A percentile compares a stretch with the other conserved stretches of the same genome.
These are phyloP conservation scores for Phytophthora hybrid DNA, from an alignment of 352 stramenopile species.

Conservation along the genomic window DNA sequence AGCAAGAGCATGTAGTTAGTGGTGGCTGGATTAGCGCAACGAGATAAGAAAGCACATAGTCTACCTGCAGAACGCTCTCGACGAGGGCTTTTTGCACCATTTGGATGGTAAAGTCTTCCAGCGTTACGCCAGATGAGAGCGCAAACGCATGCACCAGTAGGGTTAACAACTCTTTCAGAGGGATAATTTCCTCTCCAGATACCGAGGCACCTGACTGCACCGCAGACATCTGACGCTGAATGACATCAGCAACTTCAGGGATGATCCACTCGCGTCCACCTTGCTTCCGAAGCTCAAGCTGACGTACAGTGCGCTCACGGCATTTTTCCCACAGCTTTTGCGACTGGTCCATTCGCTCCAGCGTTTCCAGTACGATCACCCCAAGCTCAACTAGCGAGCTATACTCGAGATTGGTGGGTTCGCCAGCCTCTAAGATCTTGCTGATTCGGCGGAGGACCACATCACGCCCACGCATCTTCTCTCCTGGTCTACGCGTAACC, in stretches of 20 bases:
- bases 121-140: constrained; percentile 47
- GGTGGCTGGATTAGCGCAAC: neutral
- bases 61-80: constrained; percentile 62
- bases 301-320: constrained; percentile 51
- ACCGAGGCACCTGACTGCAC: constrained; percentile 16
- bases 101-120: constrained; percentile 77
- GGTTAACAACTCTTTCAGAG: constrained; percentile 58
- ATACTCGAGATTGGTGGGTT: constrained; percentile 61
- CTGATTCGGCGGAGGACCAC: constrained; percentile 75
- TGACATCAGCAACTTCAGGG: constrained; percentile 65
- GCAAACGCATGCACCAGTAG: constrained; percentile 75
- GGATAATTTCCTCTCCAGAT: constrained; percentile 32
- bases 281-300: constrained; percentile 62
- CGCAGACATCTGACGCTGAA: constrained; percentile 58
- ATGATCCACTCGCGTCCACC: constrained; percentile 72
- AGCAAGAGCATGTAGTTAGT: constrained; percentile 2
- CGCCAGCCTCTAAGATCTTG: constrained; percentile 73
- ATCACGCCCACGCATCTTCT: constrained; percentile 73
- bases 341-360: constrained; percentile 72
- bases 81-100: constrained; percentile 68
- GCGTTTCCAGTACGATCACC: constrained; percentile 75
- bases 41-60: neutral
- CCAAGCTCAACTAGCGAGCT: constrained; percentile 75
- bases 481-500: constrained; percentile 51
- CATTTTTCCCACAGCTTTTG: constrained; percentile 66